A percentile compares a stretch with the other conserved stretches of the same genome.
Evolutionary conservation across 2,329 filamentous ascomycete species (phyloP).

Genomic region (Helotiales sp.): DNA sequence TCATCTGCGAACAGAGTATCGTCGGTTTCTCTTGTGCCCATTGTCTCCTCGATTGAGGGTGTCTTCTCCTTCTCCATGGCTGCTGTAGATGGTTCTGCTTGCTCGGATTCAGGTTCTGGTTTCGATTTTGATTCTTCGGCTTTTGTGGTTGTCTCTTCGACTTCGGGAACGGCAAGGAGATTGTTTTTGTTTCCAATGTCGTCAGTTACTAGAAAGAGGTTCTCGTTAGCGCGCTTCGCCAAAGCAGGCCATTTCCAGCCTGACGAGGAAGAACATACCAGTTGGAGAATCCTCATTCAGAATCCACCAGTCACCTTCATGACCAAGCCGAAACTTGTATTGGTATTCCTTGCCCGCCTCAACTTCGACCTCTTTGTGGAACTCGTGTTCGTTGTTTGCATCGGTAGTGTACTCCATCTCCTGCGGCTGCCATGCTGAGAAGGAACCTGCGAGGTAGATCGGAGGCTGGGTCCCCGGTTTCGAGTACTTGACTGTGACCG

Average conservation of each 20-base stretch:
- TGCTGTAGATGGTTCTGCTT: neutral
- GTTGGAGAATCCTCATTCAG: slow-evolving; percentile 62
- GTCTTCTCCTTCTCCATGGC: neutral
- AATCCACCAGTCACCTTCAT: slow-evolving; percentile 66
- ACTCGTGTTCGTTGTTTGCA: slow-evolving; percentile 55
- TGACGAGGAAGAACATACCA: slow-evolving; percentile 44
- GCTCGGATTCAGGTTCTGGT: neutral
- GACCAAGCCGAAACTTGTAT: slow-evolving; percentile 72
- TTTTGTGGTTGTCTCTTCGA: slow-evolving; percentile 3
- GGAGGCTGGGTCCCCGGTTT: slow-evolving; percentile 62
- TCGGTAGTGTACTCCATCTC: slow-evolving; percentile 62
- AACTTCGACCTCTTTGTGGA: slow-evolving; percentile 55
- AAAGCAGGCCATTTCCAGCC: neutral
- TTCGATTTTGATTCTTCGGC: slow-evolving; percentile 1
- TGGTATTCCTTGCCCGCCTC: slow-evolving; percentile 61
- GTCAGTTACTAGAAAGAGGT: slow-evolving; percentile 44
- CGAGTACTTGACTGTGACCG: slow-evolving; percentile 52
- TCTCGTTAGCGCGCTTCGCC: slow-evolving; percentile 6
- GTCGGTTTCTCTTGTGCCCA: slow-evolving; percentile 14
- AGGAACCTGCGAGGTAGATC: slow-evolving; percentile 69
- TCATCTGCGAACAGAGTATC: slow-evolving; percentile 15
- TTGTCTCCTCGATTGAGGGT: slow-evolving; percentile 12
- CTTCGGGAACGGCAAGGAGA: slow-evolving; percentile 39
- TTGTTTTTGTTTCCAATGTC: slow-evolving; percentile 55
- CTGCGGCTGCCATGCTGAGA: slow-evolving; percentile 66